Evolutionary conservation across 768 basidiomycete genomes (phyloP), one percentile per base, ranked within the genome.

Genomic region (Lepiota venenata): DNA sequence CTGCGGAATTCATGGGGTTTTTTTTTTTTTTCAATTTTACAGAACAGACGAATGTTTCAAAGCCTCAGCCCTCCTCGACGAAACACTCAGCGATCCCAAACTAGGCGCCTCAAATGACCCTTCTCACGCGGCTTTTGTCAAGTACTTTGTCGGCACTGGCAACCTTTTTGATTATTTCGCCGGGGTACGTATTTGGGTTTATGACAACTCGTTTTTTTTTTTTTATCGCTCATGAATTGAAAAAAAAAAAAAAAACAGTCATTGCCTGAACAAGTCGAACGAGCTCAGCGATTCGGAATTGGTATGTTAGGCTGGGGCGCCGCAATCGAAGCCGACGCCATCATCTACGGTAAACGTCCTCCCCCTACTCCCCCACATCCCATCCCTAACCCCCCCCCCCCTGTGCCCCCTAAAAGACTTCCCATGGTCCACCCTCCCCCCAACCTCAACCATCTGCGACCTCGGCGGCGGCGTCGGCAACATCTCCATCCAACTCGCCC

Each of bases 381-480:
- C 6, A 37, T 40, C 15, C 14, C 15, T 18, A 18, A n/a, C 32
- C n/a, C n/a, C n/a, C n/a, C n/a, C n/a, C n/a, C n/a, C n/a, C n/a
- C n/a, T n/a, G n/a, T n/a, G n/a, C n/a, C n/a, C n/a, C n/a, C n/a
- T 45, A 12, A 42, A 21, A 69, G 69, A 58, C 11, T 67, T 61
- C 44, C 65, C 66, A 16, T 68, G 71, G 70, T 57, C 40, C 14
- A 16, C 44, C 49, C n/a, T 10, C 52, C 63, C n/a, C 56, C 57
- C 15, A 22, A 40, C 11, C 62, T 10, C 60, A n/a, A 56, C 64
- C 18, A 55, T 76, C 14, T 69, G 70, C 18, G 72, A 74, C 56
- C 66, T 74, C 12, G 74, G 71, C 8, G 70, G 71, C 16, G 67
- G 69, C 14, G 61, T 67, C 25, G 74, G 73, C 1, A 55, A 61